These are phyloP conservation scores for Pittosporum tobira DNA, from an alignment of 129 eudicot species.

Conservation along the genomic window DNA sequence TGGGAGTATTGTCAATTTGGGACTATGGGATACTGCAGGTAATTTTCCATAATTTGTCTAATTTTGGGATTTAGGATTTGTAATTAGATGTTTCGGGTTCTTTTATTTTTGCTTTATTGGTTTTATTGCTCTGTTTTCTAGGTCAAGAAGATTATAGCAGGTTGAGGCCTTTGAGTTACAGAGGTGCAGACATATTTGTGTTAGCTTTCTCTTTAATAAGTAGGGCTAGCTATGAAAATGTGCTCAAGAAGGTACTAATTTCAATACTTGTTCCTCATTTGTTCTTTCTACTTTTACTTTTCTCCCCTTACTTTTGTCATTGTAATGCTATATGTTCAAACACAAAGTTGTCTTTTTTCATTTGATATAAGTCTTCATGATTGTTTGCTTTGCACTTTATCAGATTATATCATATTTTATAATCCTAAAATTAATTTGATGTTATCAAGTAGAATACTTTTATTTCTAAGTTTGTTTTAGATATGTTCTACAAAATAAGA, in stretches of 20 bases:
- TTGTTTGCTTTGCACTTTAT: no score
- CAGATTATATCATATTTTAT: neutral
- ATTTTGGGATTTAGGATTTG: conserved; percentile 11
- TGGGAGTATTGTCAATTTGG: conserved; percentile 91
- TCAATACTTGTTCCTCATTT: no score
- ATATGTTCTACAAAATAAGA: neutral
- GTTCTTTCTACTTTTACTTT: no score
- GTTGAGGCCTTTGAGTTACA: conserved; percentile 90
- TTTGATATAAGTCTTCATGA: no score
- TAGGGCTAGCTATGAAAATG: conserved; percentile 96
- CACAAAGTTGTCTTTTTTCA: no score
- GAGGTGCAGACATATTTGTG: conserved; percentile 97
- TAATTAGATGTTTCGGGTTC: neutral
- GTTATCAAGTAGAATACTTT: conserved; percentile 10
- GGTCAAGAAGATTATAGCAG: conserved; percentile 99
- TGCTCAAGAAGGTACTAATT: conserved; percentile 76
- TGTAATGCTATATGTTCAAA: no score
- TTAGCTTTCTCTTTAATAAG: conserved; percentile 91
- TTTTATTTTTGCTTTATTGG: conserved; percentile 13
- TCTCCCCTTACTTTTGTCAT: no score
- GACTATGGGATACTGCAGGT: conserved; percentile 99
- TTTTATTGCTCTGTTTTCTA: conserved; percentile 16
- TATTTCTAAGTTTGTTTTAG: conserved; percentile 1
- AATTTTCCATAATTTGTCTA: neutral
- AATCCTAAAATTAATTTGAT: conserved; percentile 8